These are phyloP conservation scores for Rhododendron kiyosumense DNA, from an alignment of 148 eudicot genomes.

Conservation along the genomic window DNA sequence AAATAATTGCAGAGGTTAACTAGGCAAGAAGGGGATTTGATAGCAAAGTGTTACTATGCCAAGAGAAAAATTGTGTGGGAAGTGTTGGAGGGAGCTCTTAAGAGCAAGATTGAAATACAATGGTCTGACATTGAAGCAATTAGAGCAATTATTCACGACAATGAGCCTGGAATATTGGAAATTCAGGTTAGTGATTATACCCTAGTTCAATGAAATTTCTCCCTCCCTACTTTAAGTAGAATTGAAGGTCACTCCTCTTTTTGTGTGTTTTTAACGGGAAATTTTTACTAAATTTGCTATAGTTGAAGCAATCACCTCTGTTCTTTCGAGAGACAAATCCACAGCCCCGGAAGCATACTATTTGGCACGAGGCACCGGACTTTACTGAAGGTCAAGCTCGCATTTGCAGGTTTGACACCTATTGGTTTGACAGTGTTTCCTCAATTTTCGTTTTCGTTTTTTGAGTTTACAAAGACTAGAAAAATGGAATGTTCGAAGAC, in stretches of 20 bases:
- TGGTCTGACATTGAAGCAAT: slow-evolving; percentile 66
- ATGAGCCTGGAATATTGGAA: slow-evolving; percentile 36
- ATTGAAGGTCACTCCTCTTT: neutral
- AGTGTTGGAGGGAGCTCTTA: slow-evolving; percentile 45
- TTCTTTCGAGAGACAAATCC: slow-evolving; percentile 49
- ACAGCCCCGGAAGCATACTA: slow-evolving; percentile 58
- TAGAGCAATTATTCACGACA: slow-evolving; percentile 20
- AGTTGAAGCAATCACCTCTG: slow-evolving; percentile 49
- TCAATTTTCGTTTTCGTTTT: neutral
- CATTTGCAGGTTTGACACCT: slow-evolving; percentile 28
- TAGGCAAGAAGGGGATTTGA: slow-evolving; percentile 51
- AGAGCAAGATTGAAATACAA: slow-evolving; percentile 68
- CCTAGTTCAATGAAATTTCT: neutral
- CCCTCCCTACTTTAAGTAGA: neutral
- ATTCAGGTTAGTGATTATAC: slow-evolving; percentile 36
- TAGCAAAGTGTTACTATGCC: slow-evolving; percentile 63
- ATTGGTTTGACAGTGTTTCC: neutral
- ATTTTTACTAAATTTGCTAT: neutral
- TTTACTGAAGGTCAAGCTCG: slow-evolving; percentile 68
- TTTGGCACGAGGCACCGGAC: slow-evolving; percentile 47
- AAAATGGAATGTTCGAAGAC: neutral
- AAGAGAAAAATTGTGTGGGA: slow-evolving; percentile 83
- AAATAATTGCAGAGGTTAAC: slow-evolving; percentile 33
- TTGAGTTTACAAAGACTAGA: neutral
- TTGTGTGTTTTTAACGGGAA: neutral